Evolutionary conservation across 2,329 filamentous ascomycete genomes (phyloP).

Genomic region (Colletotrichum caudatum): DNA sequence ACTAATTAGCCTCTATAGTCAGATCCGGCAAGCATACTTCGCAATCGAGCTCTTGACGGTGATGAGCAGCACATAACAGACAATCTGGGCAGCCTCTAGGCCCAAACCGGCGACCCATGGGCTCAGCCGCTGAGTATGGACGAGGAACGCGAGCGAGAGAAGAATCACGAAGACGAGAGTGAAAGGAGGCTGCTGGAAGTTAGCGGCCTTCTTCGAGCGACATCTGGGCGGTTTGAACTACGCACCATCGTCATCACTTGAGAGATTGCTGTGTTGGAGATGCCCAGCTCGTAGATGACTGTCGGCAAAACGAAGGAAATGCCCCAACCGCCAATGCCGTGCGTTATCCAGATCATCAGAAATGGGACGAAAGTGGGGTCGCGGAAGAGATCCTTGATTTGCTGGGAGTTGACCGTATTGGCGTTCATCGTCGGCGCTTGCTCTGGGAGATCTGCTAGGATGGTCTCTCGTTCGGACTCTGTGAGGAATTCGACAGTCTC

Average conservation of each 20-base stretch:
- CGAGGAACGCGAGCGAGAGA: conserved; percentile 43
- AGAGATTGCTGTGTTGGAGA: conserved; percentile 46
- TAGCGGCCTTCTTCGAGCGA: background rate
- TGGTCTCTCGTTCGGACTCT: conserved; percentile 41
- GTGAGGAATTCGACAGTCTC: conserved; percentile 45
- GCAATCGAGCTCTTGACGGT: conserved; percentile 50
- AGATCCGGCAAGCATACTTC: conserved; percentile 41
- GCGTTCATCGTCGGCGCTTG: conserved; percentile 44
- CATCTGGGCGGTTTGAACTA: background rate
- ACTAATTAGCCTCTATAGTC: no score
- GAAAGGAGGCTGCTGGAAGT: conserved; percentile 38
- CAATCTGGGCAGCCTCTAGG: conserved; percentile 50
- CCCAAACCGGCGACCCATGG: conserved; percentile 45
- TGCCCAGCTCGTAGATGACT: conserved; percentile 48
- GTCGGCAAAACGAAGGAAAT: conserved; percentile 47
- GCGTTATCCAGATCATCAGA: conserved; percentile 46
- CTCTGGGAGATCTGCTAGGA: conserved; percentile 44
- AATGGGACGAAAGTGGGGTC: conserved; percentile 45
- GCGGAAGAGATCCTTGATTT: conserved; percentile 43
- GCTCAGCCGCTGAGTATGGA: conserved; percentile 43
- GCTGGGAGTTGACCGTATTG: conserved; percentile 43
- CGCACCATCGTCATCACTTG: conserved; percentile 47
- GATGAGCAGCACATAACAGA: conserved; percentile 56
- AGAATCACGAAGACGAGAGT: conserved; percentile 46
- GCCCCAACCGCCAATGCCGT: conserved; percentile 48